Evolutionary conservation across 345 rosid genomes (phyloP), one percentile per base, ranked within the genome.

Genomic region (Corchorus olitorius): DNA sequence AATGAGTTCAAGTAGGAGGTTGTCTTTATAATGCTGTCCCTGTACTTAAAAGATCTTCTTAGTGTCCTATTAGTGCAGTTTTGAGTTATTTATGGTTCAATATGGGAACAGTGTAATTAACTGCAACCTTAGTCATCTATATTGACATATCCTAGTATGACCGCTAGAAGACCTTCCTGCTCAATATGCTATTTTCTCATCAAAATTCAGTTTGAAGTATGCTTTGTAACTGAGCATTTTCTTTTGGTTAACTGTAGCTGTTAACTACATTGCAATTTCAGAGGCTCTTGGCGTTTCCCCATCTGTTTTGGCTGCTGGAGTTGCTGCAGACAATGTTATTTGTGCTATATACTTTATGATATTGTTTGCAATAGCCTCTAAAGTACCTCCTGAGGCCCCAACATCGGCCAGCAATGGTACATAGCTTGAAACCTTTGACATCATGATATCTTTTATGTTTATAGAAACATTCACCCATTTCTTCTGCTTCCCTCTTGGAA

Each of bases 201-300:
- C 16, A 22, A 49, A 34, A 39, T 33, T 43, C 35, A 58, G 22
- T 63, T 41, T 52, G 52, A 50, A 33, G 41, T 16, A 5, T 67
- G 66, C 41, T 49, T 45, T 6, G 10, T 20, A 43, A 69, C 55
- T 34, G 45, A 50, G 56, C 68, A 27, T 61, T 78, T 75, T 41
- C 16, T 74, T 34, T 50, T 46, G 35, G 76, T 12, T 68, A 63
- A 19, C 53, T 84, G 82, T 82, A 91, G 98, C 93, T 43, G 93
- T 94, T 74, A 94, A 94, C 68, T 94, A 89, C 79, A 89, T 94
- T 72, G 98, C 98, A 16, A 82, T 94, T 77, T 86, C 95, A 34
- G 90, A 94, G 79, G 98, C 95, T 67, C 89, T 94, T 19, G 79
- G 79, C 19, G 85, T 88, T 76, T 87, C 97, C 79, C 90, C 98